These are phyloP conservation scores for Gremmenia infestans DNA, from an alignment of 2,329 filamentous ascomycete species.

Conservation along the genomic window DNA sequence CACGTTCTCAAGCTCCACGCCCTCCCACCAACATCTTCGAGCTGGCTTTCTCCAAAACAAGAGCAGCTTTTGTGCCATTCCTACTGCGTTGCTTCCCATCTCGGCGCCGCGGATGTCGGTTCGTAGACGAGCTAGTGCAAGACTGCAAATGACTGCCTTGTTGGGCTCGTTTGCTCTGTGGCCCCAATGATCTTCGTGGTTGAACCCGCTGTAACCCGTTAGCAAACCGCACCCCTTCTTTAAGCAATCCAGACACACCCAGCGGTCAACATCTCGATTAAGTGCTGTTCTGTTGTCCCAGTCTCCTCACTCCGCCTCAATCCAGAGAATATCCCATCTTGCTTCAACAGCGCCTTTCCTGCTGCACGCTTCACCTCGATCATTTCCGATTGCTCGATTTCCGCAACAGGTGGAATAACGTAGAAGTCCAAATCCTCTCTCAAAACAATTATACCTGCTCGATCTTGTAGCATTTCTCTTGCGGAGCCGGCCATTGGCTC, in stretches of 20 bases:
- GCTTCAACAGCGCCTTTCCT: conserved; percentile 76
- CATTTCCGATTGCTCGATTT: conserved; percentile 87
- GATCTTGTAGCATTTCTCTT: conserved; percentile 74
- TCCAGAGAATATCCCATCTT: conserved; percentile 94
- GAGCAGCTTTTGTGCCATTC: conserved; percentile 97
- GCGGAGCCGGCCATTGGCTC: conserved; percentile 68
- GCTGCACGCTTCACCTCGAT: conserved; percentile 93
- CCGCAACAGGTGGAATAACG: conserved; percentile 78
- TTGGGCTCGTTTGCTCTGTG: conserved; percentile 96
- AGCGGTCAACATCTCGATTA: conserved; percentile 98
- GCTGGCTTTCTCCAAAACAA: conserved; percentile 98
- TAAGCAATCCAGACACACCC: conserved; percentile 58
- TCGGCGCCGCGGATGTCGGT: conserved; percentile 85
- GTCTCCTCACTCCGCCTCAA: conserved; percentile 92
- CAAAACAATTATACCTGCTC: conserved; percentile 94
- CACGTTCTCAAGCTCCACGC: conserved; percentile 83
- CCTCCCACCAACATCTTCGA: conserved; percentile 97
- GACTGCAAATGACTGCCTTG: conserved; percentile 96
- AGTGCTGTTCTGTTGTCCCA: conserved; percentile 93
- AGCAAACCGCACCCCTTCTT: conserved; percentile 3
- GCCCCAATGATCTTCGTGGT: conserved; percentile 92
- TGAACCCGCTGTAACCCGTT: conserved; percentile 68
- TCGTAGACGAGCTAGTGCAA: conserved; percentile 85
- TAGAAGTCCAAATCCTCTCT: conserved; percentile 98
- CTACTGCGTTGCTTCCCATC: conserved; percentile 72